Base-by-base conservation (phyloP, 2,329 filamentous ascomycete genomes). In the Chalaropsis ovoidea region DNA sequence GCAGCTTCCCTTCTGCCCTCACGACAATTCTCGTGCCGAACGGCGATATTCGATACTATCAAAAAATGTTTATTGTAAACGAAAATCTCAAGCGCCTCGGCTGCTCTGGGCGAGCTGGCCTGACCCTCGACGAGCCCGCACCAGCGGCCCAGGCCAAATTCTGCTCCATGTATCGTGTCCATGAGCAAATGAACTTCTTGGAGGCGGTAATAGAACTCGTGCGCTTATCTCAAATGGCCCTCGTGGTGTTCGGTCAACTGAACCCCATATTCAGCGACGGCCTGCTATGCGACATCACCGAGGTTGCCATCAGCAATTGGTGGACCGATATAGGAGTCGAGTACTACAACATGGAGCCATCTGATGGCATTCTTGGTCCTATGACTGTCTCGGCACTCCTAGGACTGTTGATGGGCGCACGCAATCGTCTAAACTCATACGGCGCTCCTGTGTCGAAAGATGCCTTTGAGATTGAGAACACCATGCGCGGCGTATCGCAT, bases 261-360 rank as follows among this genome's bases (percentile, higher is more conserved):
- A 86, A 89, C n/a, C 82, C 87, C 39, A 89, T 92, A 69, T 97
- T 95, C 73, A 89, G 90, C 7, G 94, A 99, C 72, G 94, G 94
- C 0, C 77, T 96, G 27, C 81, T 99, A 2, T 99, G 94, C 74
- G 94, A 99, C 76, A 81, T 94, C 54, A 97, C 94, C 0, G 94
- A 99, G 74, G 86, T 82, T 68, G 90, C 92, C 1, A 85, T 97
- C 70, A 87, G 86, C 68, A 89, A 96, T 74, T 99, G 94, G 94
- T 97, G 94, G 94, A 86, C 89, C 0, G 90, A 96, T 71, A 87
- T 96, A 67, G 94, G 94, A 1, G 87, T 86, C 0, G 93, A 97
- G 70, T 87, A 94, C 72, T 96, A 93, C 78, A 95, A 93, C 65
- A 84, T 91, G 42, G 94, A 97, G 74, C 93, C 94, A 1, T 88